Base-by-base conservation (phyloP, 176 grass and related monocot genomes). In the Leersia perrieri region DNA sequence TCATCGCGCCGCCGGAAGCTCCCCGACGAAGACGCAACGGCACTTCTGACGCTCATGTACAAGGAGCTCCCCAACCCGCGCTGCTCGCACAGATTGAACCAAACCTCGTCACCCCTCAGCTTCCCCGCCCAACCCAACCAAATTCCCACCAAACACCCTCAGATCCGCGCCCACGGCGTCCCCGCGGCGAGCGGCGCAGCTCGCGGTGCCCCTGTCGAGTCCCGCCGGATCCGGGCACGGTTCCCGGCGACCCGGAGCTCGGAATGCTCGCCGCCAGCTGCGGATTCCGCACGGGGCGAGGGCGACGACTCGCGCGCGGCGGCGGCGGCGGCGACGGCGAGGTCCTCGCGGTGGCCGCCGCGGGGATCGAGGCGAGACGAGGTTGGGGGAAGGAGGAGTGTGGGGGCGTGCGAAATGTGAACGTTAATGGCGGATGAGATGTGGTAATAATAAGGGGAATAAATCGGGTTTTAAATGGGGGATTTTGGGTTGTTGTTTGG, bases 1-100 rank as follows among this genome's bases (percentile, higher is more conserved):
- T 99, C 97, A 99, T 99, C 26, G 86, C 41, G 62, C 61, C 72
- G 61, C 33, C 42, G 61, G 33, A 34, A 75, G 71, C 88, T 82
- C 63, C 35, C 67, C 42, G 15, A 66, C 58, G 83, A 72, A 58
- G 65, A n/a, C 16, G 72, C 23, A 8, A 63, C 13, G 57, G 26
- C 23, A 29, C 32, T 58, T 11, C 35, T 38, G 47, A 31, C 18
- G 36, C 78, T 85, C 88, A 89, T 86, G 83, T 67, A 86, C 83
- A 26, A 26, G 34, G 9, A 38, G 22, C 32, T 0, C 18, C 16
- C 78, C 14, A 16, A 47, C 45, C 45, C 4, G 16, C 16, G 16
- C 45, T n/a, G n/a, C 45, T 49, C 45, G 5, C 49, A 53, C 49
- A 53, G 8, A n/a, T n/a, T n/a, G n/a, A 14, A 9, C 31, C 77